Evolutionary conservation across 148 eudicot genomes (phyloP).

Genomic region (Vaccinium darrowii): DNA sequence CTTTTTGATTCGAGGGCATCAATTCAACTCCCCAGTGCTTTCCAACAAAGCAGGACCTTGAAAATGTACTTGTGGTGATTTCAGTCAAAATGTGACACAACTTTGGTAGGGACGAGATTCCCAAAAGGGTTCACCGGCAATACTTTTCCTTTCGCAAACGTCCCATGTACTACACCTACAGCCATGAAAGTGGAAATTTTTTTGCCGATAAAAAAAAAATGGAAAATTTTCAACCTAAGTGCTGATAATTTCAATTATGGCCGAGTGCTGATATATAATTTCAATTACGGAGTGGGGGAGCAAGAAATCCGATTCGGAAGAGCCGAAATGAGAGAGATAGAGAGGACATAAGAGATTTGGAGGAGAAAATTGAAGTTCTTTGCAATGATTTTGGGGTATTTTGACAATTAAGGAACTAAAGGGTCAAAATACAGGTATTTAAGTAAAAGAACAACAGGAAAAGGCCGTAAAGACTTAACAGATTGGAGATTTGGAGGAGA

Average conservation of each 20-base stretch:
- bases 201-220: too few relatives aligned
- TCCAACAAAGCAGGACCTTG: not conserved
- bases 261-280: not conserved
- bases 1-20: not conserved
- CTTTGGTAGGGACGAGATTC: not conserved
- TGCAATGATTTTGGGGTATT: not conserved
- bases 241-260: not conserved
- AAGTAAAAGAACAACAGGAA: not conserved
- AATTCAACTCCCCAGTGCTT: not conserved
- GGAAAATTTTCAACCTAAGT: not conserved
- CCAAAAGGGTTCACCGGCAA: not conserved
- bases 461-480: not conserved
- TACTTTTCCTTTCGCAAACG: not conserved
- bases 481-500: not conserved
- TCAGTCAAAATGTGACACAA: slow-evolving; percentile 7
- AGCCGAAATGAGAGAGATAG: not conserved
- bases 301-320: not conserved
- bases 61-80: not conserved
- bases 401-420: not conserved
- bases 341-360: not conserved
- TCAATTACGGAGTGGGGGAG: not conserved
- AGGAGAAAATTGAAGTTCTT: not conserved
- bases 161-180: not conserved
- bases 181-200: not conserved
- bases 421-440: not conserved